Percentiles rank a stretch among this genome's conserved stretches.
Conservation (phyloP, 1,139 yeast genomes). For the Martiniozyma asiatica region DNA sequence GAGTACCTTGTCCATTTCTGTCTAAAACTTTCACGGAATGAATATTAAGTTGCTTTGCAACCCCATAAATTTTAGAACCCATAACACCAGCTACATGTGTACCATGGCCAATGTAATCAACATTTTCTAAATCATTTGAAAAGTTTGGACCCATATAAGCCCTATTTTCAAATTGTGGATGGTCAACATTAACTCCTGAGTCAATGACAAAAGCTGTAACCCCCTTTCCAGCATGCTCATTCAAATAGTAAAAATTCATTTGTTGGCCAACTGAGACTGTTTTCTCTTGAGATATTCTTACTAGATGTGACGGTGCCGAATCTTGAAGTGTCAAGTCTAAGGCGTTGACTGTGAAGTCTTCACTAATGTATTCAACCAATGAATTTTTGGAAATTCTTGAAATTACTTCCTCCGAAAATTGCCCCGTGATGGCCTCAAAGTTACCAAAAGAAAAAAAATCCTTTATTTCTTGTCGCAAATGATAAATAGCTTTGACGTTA, state of each 20-base stretch:
- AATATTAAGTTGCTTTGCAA: conserved; percentile 54
- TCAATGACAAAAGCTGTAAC: conserved; percentile 74
- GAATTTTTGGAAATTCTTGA: conserved; percentile 35
- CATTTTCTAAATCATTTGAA: conserved; percentile 24
- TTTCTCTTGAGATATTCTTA: conserved; percentile 19
- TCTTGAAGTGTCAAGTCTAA: conserved; percentile 25
- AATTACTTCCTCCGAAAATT: conserved; percentile 37
- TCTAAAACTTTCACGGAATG: conserved; percentile 66
- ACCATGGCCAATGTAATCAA: conserved; percentile 49
- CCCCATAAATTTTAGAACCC: conserved; percentile 70
- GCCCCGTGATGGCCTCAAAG: conserved; percentile 54
- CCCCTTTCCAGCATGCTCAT: conserved; percentile 33
- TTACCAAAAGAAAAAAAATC: conserved; percentile 45
- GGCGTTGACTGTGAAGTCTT: conserved; percentile 42
- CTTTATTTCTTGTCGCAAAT: conserved; percentile 34
- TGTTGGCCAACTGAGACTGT: conserved; percentile 15
- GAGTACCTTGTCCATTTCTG: conserved; percentile 50
- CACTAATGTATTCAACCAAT: conserved; percentile 45
- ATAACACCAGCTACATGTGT: conserved; percentile 90
- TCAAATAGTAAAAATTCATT: conserved; percentile 32
- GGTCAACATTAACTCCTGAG: conserved; percentile 40
- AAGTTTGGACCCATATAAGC: conserved; percentile 38
- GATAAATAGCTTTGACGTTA: conserved; percentile 15
- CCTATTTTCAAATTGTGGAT: conserved; percentile 42
- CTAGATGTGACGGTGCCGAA: conserved; percentile 21